These are phyloP conservation scores for Naganishia randhawae DNA, from an alignment of 768 basidiomycete species.

Conservation along the genomic window DNA sequence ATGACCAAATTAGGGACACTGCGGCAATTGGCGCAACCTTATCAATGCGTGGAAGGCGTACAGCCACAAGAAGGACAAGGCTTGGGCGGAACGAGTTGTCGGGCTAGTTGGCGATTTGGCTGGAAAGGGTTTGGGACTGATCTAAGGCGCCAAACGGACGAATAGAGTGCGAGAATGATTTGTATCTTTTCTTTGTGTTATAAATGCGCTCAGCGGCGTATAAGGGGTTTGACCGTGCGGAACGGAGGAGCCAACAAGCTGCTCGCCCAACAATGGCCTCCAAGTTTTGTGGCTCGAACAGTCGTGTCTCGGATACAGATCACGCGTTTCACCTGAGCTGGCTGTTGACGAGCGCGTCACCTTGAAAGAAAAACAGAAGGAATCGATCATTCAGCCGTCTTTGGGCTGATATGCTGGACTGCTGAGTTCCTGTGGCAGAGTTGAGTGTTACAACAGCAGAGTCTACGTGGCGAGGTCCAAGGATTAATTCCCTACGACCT, in stretches of 20 bases:
- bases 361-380: neutral
- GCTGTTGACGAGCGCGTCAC: neutral
- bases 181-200: neutral
- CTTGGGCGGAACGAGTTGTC: conserved; percentile 6
- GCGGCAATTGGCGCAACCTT: conserved; percentile 20
- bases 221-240: too few species aligned
- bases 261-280: too few species aligned
- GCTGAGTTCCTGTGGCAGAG: neutral
- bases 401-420: neutral
- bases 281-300: neutral
- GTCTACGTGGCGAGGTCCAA: neutral
- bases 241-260: too few species aligned
- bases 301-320: conserved; percentile 12
- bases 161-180: neutral
- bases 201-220: too few species aligned
- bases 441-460: neutral
- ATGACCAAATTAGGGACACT: conserved; percentile 23
- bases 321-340: conserved; percentile 1
- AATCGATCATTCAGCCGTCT: too few species aligned
- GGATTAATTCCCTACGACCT: neutral
- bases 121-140: conserved; percentile 19
- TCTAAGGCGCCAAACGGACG: neutral
- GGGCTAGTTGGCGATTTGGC: conserved; percentile 20
- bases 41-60: conserved; percentile 22
- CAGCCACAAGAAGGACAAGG: neutral